Evolutionary conservation across 257 asterid genomes (phyloP).

Genomic region (Henckelia pumila): DNA sequence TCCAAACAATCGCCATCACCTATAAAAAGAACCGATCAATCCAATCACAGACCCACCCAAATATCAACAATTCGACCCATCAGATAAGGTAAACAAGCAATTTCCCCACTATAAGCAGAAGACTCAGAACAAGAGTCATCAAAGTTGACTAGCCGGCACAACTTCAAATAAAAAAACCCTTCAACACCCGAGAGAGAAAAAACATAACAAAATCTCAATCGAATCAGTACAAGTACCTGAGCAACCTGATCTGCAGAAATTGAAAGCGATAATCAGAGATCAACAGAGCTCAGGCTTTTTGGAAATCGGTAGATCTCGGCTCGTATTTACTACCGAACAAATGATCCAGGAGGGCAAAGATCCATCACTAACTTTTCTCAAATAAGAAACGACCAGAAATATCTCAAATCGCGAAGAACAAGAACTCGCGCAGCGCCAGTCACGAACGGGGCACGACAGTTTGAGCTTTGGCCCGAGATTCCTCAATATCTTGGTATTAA

Average conservation of each 20-base stretch:
- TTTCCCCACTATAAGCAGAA: not conserved
- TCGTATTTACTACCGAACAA: no score
- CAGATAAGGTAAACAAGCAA: conserved; percentile 53
- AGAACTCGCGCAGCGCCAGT: no score
- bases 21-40: conserved; percentile 29
- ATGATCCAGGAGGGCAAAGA: no score
- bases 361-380: no score
- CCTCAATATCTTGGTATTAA: no score
- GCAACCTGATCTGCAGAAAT: conserved; percentile 35
- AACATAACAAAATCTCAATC: conserved; percentile 17
- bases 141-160: conserved; percentile 28
- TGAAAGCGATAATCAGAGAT: conserved; percentile 23
- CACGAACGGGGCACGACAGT: no score
- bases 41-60: conserved; percentile 10
- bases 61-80: conserved; percentile 20
- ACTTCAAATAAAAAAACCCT: conserved; percentile 1
- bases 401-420: no score
- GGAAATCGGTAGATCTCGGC: conserved; percentile 30
- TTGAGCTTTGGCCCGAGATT: no score
- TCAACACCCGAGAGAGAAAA: not conserved
- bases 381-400: no score
- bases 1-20: conserved; percentile 27
- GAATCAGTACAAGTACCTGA: conserved; percentile 20
- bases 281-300: conserved; percentile 17
- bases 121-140: conserved; percentile 20